Evolutionary conservation across 2,329 filamentous ascomycete genomes (phyloP), one percentile per base, ranked within the genome.

Genomic region (Aspergillus piperis): DNA sequence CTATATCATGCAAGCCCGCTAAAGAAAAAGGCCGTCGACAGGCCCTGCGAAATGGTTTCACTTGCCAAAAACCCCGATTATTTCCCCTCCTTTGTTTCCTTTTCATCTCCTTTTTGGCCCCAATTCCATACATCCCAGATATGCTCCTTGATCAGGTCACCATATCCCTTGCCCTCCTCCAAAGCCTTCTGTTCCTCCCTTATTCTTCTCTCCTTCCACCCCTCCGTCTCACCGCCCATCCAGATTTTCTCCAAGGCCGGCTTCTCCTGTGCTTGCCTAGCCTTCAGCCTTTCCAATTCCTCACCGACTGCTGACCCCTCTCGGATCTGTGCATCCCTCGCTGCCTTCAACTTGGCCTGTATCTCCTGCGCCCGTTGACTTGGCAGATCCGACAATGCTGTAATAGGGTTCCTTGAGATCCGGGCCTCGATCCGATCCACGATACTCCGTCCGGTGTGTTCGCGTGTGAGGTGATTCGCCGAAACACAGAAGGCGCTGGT

Each of bases 111-210:
- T 55, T 69, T 70, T 62, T 72, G 71, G 38, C 73, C 72, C 72
- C 71, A 74, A 61, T 73, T 78, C 77, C 77, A 80, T 30, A 79
- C 78, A 60, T 80, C 78, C 76, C 74, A 78, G 48, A 81, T 74
- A 73, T 81, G 75, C 61, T 80, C 77, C 63, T 73, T 71, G 54
- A 80, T 81, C 72, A 80, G 70, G 71, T 77, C 75, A 0, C 76
- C 72, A 70, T 81, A 81, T 2, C 78, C 76, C 62, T 78, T 79
- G 42, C 78, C 75, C 58, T 77, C 71, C 54, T 71, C 69, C 60
- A 80, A 62, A 36, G 78, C 78, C 68, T 78, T 71, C 70, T 75
- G 72, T 64, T 80, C 78, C 66, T 80, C 77, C 42, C 67, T 62
- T 51, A 79, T 57, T 56, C 78, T 66, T 58, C 68, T 71, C 64